A percentile compares a stretch with the other conserved stretches of the same genome.
phyloP scores from a whole-genome alignment of 2,329 filamentous ascomycete genomes.

The Botryosphaeria dothidea region DNA sequence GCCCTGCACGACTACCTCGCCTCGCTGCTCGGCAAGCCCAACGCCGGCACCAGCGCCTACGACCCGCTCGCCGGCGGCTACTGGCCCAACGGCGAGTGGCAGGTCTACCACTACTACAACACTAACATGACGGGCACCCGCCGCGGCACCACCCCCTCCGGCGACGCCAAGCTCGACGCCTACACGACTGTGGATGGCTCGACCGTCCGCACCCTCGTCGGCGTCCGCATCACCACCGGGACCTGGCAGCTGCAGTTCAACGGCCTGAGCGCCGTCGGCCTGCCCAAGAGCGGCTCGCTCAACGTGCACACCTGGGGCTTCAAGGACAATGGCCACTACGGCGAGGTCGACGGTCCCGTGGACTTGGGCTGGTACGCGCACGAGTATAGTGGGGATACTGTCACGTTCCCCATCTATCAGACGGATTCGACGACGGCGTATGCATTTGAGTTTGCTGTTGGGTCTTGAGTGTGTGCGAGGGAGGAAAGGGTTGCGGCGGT shows the following conservation, averaged over 20 bases:
- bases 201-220: constrained; percentile 39
- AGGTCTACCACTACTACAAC: constrained; percentile 52
- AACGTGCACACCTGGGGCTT: constrained; percentile 18
- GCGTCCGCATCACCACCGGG: constrained; percentile 32
- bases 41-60: constrained; percentile 28
- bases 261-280: constrained; percentile 34
- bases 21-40: constrained; percentile 32
- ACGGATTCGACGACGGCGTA: not conserved
- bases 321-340: constrained; percentile 19
- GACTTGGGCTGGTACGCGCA: constrained; percentile 13
- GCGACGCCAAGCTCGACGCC: constrained; percentile 40
- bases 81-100: constrained; percentile 45
- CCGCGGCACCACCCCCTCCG: constrained; percentile 37
- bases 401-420: not conserved
- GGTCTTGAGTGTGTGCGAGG: not conserved
- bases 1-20: constrained; percentile 49
- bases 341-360: constrained; percentile 9
- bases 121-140: constrained; percentile 46
- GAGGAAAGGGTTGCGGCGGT: too few relatives aligned
- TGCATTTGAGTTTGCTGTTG: not conserved
- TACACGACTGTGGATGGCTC: constrained; percentile 38
- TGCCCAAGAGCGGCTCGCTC: constrained; percentile 25
- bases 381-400: not conserved
- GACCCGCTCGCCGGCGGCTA: constrained; percentile 36
- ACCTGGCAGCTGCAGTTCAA: constrained; percentile 39